phyloP scores from a whole-genome alignment of 768 basidiomycete genomes.

The Mrakia hoshinonis region DNA sequence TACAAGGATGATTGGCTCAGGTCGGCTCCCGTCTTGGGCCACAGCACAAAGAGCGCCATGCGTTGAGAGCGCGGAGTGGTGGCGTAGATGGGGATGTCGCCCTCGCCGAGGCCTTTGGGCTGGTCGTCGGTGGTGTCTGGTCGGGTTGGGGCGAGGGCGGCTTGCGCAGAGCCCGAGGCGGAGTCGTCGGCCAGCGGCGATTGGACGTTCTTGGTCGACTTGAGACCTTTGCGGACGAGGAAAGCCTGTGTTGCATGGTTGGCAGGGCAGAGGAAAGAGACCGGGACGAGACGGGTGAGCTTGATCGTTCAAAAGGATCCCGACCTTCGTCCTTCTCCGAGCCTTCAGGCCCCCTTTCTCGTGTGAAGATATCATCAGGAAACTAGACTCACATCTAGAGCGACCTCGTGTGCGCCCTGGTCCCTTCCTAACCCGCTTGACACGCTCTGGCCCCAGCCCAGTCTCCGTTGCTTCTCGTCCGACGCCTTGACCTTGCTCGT shows the following conservation, averaged over 20 bases:
- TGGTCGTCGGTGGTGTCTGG: not conserved
- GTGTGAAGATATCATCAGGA: not conserved
- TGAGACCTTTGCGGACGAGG: no score
- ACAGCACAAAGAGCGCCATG: slow-evolving; percentile 11
- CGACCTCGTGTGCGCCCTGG: not conserved
- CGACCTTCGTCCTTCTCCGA: not conserved
- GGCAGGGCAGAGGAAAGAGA: no score
- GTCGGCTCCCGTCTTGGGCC: slow-evolving; percentile 1
- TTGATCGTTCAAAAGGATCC: no score
- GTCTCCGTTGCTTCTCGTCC: no score
- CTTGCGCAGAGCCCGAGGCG: not conserved
- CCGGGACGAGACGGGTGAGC: no score
- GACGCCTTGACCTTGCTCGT: not conserved
- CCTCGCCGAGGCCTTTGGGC: not conserved
- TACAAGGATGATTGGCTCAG: slow-evolving; percentile 6
- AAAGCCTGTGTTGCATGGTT: no score
- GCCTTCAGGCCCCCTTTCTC: not conserved
- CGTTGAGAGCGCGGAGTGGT: not conserved
- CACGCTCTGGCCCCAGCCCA: no score
- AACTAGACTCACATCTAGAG: not conserved
- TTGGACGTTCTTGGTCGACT: no score
- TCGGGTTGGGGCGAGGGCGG: not conserved
- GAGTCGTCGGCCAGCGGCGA: no score
- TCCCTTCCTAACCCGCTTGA: not conserved
- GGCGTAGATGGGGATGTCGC: not conserved